Conservation (phyloP, 2,329 filamentous ascomycete genomes). For the Claviceps citrina region DNA sequence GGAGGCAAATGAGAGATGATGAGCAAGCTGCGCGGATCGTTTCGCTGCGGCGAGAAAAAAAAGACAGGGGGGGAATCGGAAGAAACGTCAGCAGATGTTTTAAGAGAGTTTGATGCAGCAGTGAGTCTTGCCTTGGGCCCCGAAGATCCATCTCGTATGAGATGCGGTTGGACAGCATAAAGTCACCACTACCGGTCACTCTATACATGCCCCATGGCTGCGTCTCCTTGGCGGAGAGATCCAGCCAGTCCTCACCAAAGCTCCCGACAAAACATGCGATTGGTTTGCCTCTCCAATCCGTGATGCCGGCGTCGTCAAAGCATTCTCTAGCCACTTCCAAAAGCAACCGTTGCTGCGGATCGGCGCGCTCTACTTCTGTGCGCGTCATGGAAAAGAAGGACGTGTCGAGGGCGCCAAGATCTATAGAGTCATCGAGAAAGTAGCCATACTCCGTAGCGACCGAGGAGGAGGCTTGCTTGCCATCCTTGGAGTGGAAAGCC, state of each 20-base stretch:
- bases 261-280: slow-evolving; percentile 17
- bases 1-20: slow-evolving; percentile 19
- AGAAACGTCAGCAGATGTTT: no score
- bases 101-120: no score
- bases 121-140: slow-evolving; percentile 19
- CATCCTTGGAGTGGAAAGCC: neutral
- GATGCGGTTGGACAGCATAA: slow-evolving; percentile 17
- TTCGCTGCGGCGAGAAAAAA: slow-evolving; percentile 11
- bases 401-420: slow-evolving; percentile 16
- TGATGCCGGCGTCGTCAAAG: slow-evolving; percentile 14
- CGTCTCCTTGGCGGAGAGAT: slow-evolving; percentile 9
- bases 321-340: slow-evolving; percentile 16
- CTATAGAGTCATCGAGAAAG: slow-evolving; percentile 12
- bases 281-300: slow-evolving; percentile 12
- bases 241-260: slow-evolving; percentile 17
- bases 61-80: no score
- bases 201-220: slow-evolving; percentile 10
- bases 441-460: slow-evolving; percentile 11
- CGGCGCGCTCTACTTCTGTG: slow-evolving; percentile 15
- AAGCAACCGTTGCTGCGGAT: slow-evolving; percentile 16
- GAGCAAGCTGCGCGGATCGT: slow-evolving; percentile 25
- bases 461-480: neutral
- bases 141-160: slow-evolving; percentile 19
- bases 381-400: slow-evolving; percentile 18
- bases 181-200: slow-evolving; percentile 12